Base-by-base conservation (phyloP, 345 rosid species). In the Ceriops zippeliana region DNA sequence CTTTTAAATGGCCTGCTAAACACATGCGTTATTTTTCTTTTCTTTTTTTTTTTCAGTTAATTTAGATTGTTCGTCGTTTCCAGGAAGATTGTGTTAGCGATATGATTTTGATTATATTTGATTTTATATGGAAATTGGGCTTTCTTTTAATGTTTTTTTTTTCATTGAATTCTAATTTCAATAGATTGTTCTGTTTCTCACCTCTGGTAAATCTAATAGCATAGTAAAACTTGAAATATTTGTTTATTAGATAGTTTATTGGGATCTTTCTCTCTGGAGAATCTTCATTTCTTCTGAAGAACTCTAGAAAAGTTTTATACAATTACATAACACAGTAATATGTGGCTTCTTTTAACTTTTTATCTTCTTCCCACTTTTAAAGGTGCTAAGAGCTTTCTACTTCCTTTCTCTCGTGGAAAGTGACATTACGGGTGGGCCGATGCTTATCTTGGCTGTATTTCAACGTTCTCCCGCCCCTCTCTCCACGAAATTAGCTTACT, bases 381-480 rank as follows among this genome's bases (percentile, higher is more conserved):
- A 67, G 65, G 65, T 68, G 24, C 35, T 53, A 34, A 7, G 30
- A 35, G 31, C 54, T 73, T 70, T 72, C 13, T 42, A 35, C 53
- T 64, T 31, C 61, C 35, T 67, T 27, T 54, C 22, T 49, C 34
- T 28, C 46, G 13, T 53, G 62, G 69, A 35, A 16, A 69, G 52
- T 68, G 75, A 78, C 68, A 61, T 52, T 30, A 30, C 15, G 61
- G 47, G 69, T 79, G 71, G 67, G 19, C 42, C 66, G 51, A 51
- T 71, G 49, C 78, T 73, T 66, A 74, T 82, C 79, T 71, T 13
- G 26, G 42, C 22, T 38, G 17, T 60, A 37, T 13, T 56, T 61
- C 38, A 17, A 30, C 37, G 37, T 66, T 34, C 1, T 61, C 27
- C 19, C 15, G 17, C 49, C 17, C 49, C 16, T 13, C 49, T 34